Conservation (phyloP, 2,329 filamentous ascomycete species). For the Beauveria brongniartii region DNA sequence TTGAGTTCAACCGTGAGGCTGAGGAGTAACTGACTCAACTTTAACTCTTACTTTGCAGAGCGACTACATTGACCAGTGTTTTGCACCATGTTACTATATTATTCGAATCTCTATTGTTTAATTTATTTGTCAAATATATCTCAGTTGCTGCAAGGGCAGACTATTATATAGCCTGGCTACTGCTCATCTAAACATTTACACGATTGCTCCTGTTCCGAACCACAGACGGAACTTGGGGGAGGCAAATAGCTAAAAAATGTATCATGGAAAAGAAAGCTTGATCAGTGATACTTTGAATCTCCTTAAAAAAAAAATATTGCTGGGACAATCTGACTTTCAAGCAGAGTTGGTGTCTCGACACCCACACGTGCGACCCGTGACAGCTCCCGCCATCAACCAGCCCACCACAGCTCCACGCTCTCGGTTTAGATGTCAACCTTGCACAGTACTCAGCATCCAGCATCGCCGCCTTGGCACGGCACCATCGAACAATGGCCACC, state of each 20-base stretch:
- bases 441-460: too few relatives aligned
- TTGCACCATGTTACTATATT: background rate
- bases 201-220: too few relatives aligned
- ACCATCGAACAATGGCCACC: slow-evolving; percentile 48
- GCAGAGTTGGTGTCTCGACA: background rate
- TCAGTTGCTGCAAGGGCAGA: too few relatives aligned
- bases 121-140: background rate
- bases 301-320: too few relatives aligned
- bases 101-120: background rate
- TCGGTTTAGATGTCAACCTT: background rate
- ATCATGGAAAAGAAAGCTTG: background rate
- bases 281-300: too few relatives aligned
- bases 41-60: background rate
- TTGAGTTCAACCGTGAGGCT: background rate
- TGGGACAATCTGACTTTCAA: background rate
- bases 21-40: background rate
- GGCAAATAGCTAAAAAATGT: too few relatives aligned
- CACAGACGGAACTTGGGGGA: too few relatives aligned
- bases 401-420: background rate
- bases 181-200: too few relatives aligned
- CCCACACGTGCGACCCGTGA: background rate
- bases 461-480: background rate
- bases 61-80: background rate
- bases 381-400: background rate
- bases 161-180: too few relatives aligned